Evolutionary conservation across 1,284 basidiomycete genomes (phyloP), one percentile per base, ranked within the genome.

Genomic region (Austroboletus niveus): DNA sequence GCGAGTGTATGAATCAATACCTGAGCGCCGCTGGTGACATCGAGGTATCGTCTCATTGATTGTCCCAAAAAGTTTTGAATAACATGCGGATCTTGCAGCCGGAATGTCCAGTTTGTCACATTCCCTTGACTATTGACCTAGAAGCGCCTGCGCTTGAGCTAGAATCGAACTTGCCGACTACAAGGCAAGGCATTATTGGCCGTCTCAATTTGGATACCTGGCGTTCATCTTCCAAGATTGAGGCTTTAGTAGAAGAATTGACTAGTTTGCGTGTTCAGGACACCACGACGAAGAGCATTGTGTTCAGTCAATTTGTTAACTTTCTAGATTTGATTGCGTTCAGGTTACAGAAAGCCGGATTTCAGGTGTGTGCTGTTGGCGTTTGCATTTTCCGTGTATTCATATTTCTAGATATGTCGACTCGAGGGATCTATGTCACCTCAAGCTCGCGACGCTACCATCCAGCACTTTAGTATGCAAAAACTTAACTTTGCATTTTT

Each of bases 341-440:
- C 69, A 79, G 97, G 49, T 74, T 99, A 53, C 94, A 98, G 69
- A 85, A 85, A 51, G 92, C 94, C 40, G 96, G 96, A 0, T 95
- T 96, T 66, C 82, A 75, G 62, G 92, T 92, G 55, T 57, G 82
- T 51, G 8, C 47, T 10, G 11, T 44, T 22, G 5, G 10, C 20
- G 3, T 11, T 14, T 10, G 10, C 3, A 8, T 10, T 34, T 48
- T 29, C 43, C 22, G 12, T 7, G 6, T 35, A 15, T 39, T 46
- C 29, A 51, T 48, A n/a, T 17, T n/a, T 57, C 71, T 65, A 95
- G 85, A 85, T 97, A 51, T 98, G 94, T 66, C 88, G 97, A 38
- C 75, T 99, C 42, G 94, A 98, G 70, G 97, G 97, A 47, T 93
- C 91, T 20, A 99, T 99, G 96, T 89, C 88, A 20, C 96, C 96